Base-by-base conservation (phyloP, 192 early-diverging fungal genomes). In the Entomortierella parvispora region DNA sequence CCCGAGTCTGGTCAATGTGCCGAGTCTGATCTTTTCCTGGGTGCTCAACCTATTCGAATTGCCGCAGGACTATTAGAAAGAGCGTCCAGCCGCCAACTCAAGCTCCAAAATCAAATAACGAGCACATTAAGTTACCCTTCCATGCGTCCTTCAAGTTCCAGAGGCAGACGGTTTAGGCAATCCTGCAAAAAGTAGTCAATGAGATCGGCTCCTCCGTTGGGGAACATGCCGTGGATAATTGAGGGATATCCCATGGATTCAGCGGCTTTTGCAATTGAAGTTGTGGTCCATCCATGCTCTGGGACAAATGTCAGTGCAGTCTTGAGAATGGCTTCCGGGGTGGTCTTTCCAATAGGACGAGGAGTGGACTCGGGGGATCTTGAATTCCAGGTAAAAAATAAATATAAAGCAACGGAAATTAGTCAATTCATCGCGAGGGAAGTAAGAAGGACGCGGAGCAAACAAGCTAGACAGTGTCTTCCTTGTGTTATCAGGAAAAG, bases 141-240 rank as follows among this genome's bases (percentile, higher is more conserved):
- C 76, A 90, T 79, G 69, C 93, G 71, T 52, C 88, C 86, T 54
- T 88, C 83, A 60, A 90, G 81, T 54, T 93, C 90, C 10, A 80
- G 68, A 10, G 82, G 62, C 37, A 92, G 86, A 4, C 87, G 72
- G 56, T 81, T 74, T 6, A 89, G 83, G 12, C 88, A 85, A 18
- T 89, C 85, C 58, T 87, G 69, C 71, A 98, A 77, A 67, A 95
- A 95, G 67, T 90, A 89, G 28, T 88, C 86, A 33, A 96, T 84
- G 48, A 98, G 72, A 18, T 90, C 90, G 7, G 90, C 77, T 17
- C 84, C 84, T 7, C 93, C 93, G 3, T 83, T 71, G 2, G 84
- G 80, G 45, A 88, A 89, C 31, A 94, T 69, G 14, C 92, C 92
- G 48, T 93, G 92, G 9, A 88, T 82, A 50, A 92, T 87, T 4